Base-by-base conservation (phyloP, 2,329 filamentous ascomycete genomes). In the Dothistroma pini region DNA sequence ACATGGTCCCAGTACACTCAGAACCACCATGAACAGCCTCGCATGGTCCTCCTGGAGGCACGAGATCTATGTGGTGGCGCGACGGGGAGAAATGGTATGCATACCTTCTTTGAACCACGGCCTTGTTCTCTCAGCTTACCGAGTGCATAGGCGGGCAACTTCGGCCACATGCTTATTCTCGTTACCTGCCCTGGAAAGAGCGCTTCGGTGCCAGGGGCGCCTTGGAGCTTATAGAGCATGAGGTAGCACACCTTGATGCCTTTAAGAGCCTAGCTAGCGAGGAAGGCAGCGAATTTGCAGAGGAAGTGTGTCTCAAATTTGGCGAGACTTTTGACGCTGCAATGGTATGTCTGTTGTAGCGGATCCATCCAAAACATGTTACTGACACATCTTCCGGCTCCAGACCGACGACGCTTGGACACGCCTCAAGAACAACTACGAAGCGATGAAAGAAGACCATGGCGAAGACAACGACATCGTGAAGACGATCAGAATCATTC, bases 321-420 rank as follows among this genome's bases (percentile, higher is more conserved):
- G 70, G 71, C 21, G 68, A 73, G 61, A 74, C 72, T 2, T 74
- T 74, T 52, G 72, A 74, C 59, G 72, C 70, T 14, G 71, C 70
- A 1, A 74, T 74, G 71, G 35, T 38, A 38, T 16, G 2, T 38
- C 3, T 10, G 5, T 38, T 38, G 5, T 16, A 11, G 11, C 35
- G 4, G 35, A 16, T 16, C 8, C 9, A 38, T 38, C 35, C 11
- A 4, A 12, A 10, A 11, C 11, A 38, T 38, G 35, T 12, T 11
- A 11, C 11, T 12, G 16, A 4, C 11, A 11, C 8, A 4, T 38
- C 35, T 38, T 5, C 5, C 11, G 35, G 3, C 11, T 11, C 11
- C 11, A 38, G 35, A 70, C 72, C 1, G 66, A 70, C 4, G 69
- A 72, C 54, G 71, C 71, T 19, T 74, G 69, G 72, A 50, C 44